Base-by-base conservation (phyloP, 2,329 filamentous ascomycete genomes). In the Pyrenochaeta sp. region DNA sequence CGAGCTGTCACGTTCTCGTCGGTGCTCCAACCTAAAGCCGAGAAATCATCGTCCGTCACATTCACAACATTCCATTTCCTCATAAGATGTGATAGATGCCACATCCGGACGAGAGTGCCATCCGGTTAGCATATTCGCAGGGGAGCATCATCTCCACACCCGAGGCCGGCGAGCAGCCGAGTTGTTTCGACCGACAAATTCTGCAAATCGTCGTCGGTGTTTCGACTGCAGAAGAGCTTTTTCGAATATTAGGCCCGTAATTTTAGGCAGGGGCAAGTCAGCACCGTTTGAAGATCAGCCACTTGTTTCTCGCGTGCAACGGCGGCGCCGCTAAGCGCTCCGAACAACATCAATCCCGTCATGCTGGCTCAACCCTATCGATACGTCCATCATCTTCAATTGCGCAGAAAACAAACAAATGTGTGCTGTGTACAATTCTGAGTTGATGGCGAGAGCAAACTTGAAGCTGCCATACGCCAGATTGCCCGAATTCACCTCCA, bases 221-320 rank as follows among this genome's bases (percentile, higher is more conserved):
- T 34, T 34, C 31, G 19, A 22, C 19, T 17, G 8, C 31, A 5
- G 7, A 21, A 20, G 15, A 20, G 17, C 11, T 11, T 7, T 22
- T 34, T 20, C 19, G 19, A 13, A 14, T 34, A 20, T 20, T 34
- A 34, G 15, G 31, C 31, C 24, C 32, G 36, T 45, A 63, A 65
- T 66, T 40, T 64, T 23, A 61, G 29, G 62, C 53, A 64, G 61
- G 59, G 59, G 58, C n/a, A 24, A 43, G 41, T 39, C 44, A 49
- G 39, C 50, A 47, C 41, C 43, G 64, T 67, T 69, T 67, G 59
- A 61, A 48, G 55, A 61, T 61, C 63, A 65, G 65, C 65, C 63
- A 64, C 63, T 41, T 43, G 48, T 51, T 47, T 53, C 55, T 56
- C 56, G 58, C 52, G 44, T 53, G 55, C 30, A 43, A 46, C 39